phyloP scores from a whole-genome alignment of 768 basidiomycete species.

The Pisolithus orientalis region DNA sequence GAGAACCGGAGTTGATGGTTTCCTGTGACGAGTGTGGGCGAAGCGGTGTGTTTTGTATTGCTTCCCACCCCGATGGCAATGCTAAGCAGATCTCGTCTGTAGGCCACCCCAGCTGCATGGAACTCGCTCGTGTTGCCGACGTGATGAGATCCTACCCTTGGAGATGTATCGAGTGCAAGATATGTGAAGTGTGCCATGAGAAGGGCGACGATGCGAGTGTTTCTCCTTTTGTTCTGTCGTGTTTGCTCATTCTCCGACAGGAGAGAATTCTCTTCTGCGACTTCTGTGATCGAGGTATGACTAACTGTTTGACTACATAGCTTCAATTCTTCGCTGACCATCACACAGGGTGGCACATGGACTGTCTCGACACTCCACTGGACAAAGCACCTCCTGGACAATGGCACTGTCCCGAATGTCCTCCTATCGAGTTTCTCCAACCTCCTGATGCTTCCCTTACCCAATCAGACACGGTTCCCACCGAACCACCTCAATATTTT shows the following conservation, averaged over 20 bases:
- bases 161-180: constrained; percentile 90
- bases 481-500: constrained; percentile 19
- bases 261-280: constrained; percentile 86
- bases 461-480: constrained; percentile 39
- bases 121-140: constrained; percentile 51
- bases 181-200: constrained; percentile 77
- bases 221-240: constrained; percentile 5
- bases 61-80: not conserved
- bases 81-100: constrained; percentile 1
- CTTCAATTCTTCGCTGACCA: constrained; percentile 4
- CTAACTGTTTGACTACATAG: constrained; percentile 6
- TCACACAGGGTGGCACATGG: constrained; percentile 72
- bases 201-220: constrained; percentile 84
- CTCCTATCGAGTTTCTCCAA: constrained; percentile 21
- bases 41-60: constrained; percentile 50
- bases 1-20: constrained; percentile 61
- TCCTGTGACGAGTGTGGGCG: constrained; percentile 79
- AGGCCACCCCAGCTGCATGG: constrained; percentile 89
- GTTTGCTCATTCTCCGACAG: constrained; percentile 35
- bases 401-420: constrained; percentile 72
- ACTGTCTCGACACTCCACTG: constrained; percentile 71
- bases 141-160: constrained; percentile 70
- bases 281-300: constrained; percentile 80
- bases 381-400: constrained; percentile 64
- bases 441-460: constrained; percentile 2